phyloP scores from a whole-genome alignment of 441 rosid species.

The Aquilaria agallochum region DNA sequence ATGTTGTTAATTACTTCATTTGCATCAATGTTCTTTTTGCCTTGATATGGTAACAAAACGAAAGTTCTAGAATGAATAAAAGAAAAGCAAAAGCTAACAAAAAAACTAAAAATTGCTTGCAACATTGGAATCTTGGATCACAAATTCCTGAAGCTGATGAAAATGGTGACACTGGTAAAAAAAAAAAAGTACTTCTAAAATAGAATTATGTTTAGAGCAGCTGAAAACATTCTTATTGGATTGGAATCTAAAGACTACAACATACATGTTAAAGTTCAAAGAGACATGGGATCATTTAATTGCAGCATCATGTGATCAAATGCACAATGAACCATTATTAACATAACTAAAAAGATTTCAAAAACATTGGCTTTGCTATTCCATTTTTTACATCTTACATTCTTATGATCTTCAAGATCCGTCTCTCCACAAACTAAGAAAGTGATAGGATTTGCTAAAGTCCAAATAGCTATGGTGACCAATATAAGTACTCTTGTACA shows the following conservation, averaged over 20 bases:
- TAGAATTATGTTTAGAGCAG: too few species aligned
- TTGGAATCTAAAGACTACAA: not conserved
- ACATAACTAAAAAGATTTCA: not conserved
- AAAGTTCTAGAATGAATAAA: constrained; percentile 1
- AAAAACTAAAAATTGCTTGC: constrained; percentile 2
- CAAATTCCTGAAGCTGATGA: constrained; percentile 11
- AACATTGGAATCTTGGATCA: constrained; percentile 4
- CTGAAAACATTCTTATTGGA: not conserved
- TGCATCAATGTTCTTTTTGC: constrained; percentile 88
- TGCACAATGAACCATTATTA: constrained; percentile 4
- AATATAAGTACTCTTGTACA: too few species aligned
- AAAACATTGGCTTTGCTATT: constrained; percentile 8
- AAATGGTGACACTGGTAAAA: not conserved
- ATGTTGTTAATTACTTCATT: constrained; percentile 8
- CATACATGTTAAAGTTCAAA: constrained; percentile 6
- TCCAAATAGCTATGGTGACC: constrained; percentile 31
- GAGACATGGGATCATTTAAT: not conserved
- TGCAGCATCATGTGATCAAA: not conserved
- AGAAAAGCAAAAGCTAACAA: not conserved
- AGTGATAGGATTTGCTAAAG: constrained; percentile 71
- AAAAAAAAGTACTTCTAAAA: too few species aligned
- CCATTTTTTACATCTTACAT: constrained; percentile 33
- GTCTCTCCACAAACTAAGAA: constrained; percentile 84
- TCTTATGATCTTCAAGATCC: constrained; percentile 73
- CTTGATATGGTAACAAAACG: constrained; percentile 45